These are phyloP conservation scores for Sporothrix mexicana DNA, from an alignment of 2,329 filamentous ascomycete species.

Conservation along the genomic window DNA sequence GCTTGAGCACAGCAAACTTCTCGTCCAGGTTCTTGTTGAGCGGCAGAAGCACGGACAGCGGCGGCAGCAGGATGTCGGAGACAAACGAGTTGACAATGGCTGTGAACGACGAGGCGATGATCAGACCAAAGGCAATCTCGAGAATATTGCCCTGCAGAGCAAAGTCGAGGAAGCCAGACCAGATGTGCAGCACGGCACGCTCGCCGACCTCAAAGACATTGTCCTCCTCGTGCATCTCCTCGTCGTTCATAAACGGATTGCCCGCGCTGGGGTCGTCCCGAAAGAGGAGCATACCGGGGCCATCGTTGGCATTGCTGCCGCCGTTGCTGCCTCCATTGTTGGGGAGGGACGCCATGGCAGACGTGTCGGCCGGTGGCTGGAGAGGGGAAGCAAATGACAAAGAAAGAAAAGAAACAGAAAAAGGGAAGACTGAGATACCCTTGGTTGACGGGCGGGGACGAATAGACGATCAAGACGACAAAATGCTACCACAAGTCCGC, in stretches of 20 bases:
- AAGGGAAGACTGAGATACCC: neutral
- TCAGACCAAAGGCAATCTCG: slow-evolving; percentile 76
- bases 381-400: neutral
- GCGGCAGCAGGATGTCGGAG: slow-evolving; percentile 71
- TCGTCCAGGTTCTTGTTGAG: slow-evolving; percentile 74
- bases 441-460: neutral
- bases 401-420: neutral
- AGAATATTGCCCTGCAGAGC: slow-evolving; percentile 76
- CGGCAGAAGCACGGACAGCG: slow-evolving; percentile 71
- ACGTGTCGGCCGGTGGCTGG: neutral
- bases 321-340: neutral
- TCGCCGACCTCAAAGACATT: slow-evolving; percentile 51
- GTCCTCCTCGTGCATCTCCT: slow-evolving; percentile 47
- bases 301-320: slow-evolving; percentile 13
- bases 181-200: slow-evolving; percentile 57
- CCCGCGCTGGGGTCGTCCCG: slow-evolving; percentile 39
- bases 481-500: neutral
- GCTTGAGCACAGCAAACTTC: slow-evolving; percentile 70
- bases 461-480: neutral
- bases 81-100: slow-evolving; percentile 74
- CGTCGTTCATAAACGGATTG: slow-evolving; percentile 48
- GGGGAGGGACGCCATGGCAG: slow-evolving; percentile 26
- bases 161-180: slow-evolving; percentile 72
- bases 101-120: slow-evolving; percentile 74
- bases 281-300: slow-evolving; percentile 34